These are phyloP conservation scores for Lanmaoa rubissima DNA, from an alignment of 768 basidiomycete species.

Conservation along the genomic window DNA sequence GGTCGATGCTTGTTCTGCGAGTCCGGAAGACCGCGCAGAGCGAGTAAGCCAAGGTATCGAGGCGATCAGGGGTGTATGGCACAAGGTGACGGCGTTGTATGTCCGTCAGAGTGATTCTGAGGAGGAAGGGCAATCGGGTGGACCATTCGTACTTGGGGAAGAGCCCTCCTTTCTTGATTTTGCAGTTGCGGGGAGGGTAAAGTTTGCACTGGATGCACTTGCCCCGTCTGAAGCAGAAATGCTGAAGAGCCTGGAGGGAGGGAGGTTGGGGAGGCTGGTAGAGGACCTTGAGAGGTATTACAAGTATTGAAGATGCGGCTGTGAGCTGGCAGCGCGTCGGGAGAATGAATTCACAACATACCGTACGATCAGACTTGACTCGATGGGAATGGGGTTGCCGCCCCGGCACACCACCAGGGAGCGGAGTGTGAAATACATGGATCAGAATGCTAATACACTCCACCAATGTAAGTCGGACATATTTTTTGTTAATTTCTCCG, in stretches of 20 bases:
- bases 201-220: constrained; percentile 14
- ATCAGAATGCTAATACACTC: too few species aligned
- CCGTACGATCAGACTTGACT: too few species aligned
- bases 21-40: constrained; percentile 24
- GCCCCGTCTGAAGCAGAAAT: constrained; percentile 5
- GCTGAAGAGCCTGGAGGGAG: neutral
- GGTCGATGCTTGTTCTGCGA: constrained; percentile 18
- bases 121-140: neutral
- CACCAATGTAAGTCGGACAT: too few species aligned
- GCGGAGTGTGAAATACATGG: too few species aligned
- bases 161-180: constrained; percentile 23
- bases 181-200: constrained; percentile 16
- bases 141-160: constrained; percentile 14
- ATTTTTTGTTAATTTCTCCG: too few species aligned
- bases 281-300: neutral
- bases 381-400: too few species aligned
- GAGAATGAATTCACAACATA: too few species aligned
- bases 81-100: constrained; percentile 17
- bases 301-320: neutral
- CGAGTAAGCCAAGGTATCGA: constrained; percentile 18
- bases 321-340: neutral
- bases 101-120: neutral
- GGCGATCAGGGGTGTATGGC: constrained; percentile 28
- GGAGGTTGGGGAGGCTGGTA: neutral
- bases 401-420: too few species aligned